Base-by-base conservation (phyloP, 2,329 filamentous ascomycete genomes). In the Fusarium decemcellulare region DNA sequence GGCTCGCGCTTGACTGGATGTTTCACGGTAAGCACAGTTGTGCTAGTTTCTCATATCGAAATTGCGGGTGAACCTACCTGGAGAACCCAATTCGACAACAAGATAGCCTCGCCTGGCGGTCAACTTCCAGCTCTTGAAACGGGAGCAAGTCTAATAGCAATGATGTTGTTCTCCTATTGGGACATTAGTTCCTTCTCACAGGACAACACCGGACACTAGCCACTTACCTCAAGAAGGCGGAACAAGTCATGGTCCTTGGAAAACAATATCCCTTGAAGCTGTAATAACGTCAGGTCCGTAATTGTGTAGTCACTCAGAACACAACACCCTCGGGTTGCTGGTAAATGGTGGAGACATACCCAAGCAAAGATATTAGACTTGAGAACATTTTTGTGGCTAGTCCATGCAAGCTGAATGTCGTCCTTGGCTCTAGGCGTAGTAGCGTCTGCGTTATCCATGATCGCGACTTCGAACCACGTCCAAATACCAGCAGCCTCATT, bases 161-260 rank as follows among this genome's bases (percentile, higher is more conserved):
- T 51, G 16, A 36, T 12, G 14, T 51, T 51, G 32, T 16, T 16
- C 12, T 51, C 47, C 47, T 50, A 16, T 12, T 9, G 15, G 30
- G 3, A 29, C 12, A 10, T 50, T 9, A 50, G 29, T 50, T 16
- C n/a, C 23, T 16, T n/a, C 16, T 11, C 10, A 12, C n/a, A 16
- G 18, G 18, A 23, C 4, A 34, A 14, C 4, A 8, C n/a, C 10
- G n/a, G 4, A 36, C n/a, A 10, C 10, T 27, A 18, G 18, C 37
- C 12, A 2, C 18, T 36, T 9, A 50, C 47, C 30, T 51, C 47
- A 32, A 51, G 32, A 37, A 51, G 47, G 23, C 47, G 47, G 47
- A 51, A 51, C 12, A 51, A 37, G 30, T 51, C 47, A 14, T 51
- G 32, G n/a, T 51, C 47, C 18, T 51, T 51, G 30, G 11, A 6